Evolutionary conservation across 2,329 filamentous ascomycete species (phyloP), one percentile per base, ranked within the genome.

Genomic region (Fusarium caatingaense): DNA sequence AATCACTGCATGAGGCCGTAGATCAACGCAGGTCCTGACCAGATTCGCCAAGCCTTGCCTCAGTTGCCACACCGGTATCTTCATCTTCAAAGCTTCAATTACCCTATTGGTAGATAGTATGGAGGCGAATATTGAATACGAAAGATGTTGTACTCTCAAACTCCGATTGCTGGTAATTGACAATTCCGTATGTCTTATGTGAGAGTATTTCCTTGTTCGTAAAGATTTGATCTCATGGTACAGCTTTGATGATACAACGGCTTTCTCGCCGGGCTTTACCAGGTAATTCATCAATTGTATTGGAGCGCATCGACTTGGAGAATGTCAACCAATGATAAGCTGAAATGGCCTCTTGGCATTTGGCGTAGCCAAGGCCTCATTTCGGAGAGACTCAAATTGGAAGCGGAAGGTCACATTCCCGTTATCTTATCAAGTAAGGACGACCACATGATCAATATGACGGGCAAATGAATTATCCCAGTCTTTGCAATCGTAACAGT

Each of bases 11-110:
- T 4, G 34, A 18, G 32, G 21, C 16, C 7, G 46, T 41, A 40
- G 49, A 51, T 51, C 49, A 23, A 51, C n/a, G 49, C 49, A 51
- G 49, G 49, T 51, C 49, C 49, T 15, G 18, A 23, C n/a, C 18
- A 7, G 12, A 11, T 9, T 12, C 15, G 28, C n/a, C 4, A 4
- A n/a, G 32, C 13, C 15, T 13, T 20, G 13, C 21, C 49, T 51
- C 32, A 51, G 27, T 34, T 16, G 23, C 20, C 34, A 25, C 27
- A 27, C 23, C 13, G 25, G 8, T 0, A 7, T 18, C 9, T 18
- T 8, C 21, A 23, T 18, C 41, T 44, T 21, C 6, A 11, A 37
- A 37, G 20, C 23, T 41, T 23, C 9, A 51, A 40, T 41, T 41
- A 51, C 21, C 49, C 49, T 18, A 51, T 41, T 51, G 49, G 32